Base-by-base conservation (phyloP, 208 protist species). In the Spongospora subterranea region DNA sequence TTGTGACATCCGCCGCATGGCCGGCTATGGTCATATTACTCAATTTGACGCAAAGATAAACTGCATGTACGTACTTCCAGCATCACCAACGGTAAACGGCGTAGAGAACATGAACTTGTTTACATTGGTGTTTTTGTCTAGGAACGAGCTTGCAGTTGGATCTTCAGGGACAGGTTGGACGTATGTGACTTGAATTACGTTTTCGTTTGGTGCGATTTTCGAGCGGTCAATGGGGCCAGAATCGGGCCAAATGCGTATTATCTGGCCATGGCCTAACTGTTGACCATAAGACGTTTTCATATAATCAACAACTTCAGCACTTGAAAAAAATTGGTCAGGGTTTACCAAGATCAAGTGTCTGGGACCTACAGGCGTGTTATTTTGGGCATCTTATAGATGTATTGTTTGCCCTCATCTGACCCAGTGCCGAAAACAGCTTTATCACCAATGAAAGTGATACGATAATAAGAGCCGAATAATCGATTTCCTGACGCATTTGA, bases 341-440 rank as follows among this genome's bases (percentile, higher is more conserved):
- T 24, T 24, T 29, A 6, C 13, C 50, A 60, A 60, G 50, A 60
- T 29, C 50, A 60, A 24, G 24, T 6, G 13, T 60, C 6, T 60
- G 13, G 24, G 50, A 60, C 50, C 6, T 60, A 60, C 71, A 82
- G n/a, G 6, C 71, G 6, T 43, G 71, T 82, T 20, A 82, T 82
- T 43, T 82, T 82, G 17, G 71, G 71, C 71, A 82, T 82, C 71
- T 82, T 82, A n/a, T 82, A 82, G 71, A 82, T 82, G n/a, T 45
- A 82, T 82, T 82, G 71, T 43, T n/a, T 6, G 11, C n/a, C 71
- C 13, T 82, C 17, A 35, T 45, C 6, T 39, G 71, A 6, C 6
- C 35, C 71, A 60, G 6, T 60, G n/a, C 71, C 71, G 71, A 82
- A 82, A n/a, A 82, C 71, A 43, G 71, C 71, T 29, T 6, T 29